A percentile compares a stretch with the other conserved stretches of the same genome.
Conservation (phyloP, 2,329 filamentous ascomycete genomes). For the Clarireedia paspali region DNA sequence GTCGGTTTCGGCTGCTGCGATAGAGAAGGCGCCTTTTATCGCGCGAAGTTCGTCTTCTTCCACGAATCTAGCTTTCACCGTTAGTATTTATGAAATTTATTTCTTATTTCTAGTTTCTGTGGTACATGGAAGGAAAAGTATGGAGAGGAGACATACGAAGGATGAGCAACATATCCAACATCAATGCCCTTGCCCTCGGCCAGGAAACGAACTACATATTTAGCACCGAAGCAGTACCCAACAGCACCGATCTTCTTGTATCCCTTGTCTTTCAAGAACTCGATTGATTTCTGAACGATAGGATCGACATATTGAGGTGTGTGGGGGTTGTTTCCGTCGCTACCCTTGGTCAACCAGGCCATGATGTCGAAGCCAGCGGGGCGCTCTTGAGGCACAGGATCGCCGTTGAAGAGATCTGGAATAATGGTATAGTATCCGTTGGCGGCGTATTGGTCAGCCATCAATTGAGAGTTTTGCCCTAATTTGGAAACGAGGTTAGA, state of each 20-base stretch:
- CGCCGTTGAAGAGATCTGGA: conserved; percentile 64
- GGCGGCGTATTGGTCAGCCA: conserved; percentile 68
- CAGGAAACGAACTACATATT: conserved; percentile 66
- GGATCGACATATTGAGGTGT: conserved; percentile 24
- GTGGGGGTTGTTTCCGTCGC: conserved; percentile 28
- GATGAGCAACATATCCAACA: conserved; percentile 68
- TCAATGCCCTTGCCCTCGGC: conserved; percentile 49
- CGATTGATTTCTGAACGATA: conserved; percentile 43
- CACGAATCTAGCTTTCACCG: conserved; percentile 44
- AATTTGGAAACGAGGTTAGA: background rate
- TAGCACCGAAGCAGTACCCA: conserved; percentile 69
- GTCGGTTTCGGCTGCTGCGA: conserved; percentile 50
- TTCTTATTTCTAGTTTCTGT: background rate
- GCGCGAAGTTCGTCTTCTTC: conserved; percentile 55
- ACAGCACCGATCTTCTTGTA: conserved; percentile 54
- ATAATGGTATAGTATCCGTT: conserved; percentile 50
- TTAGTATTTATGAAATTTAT: background rate
- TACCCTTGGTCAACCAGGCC: conserved; percentile 38
- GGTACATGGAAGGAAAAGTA: background rate
- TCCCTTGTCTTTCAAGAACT: conserved; percentile 49
- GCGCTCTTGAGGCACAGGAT: conserved; percentile 46
- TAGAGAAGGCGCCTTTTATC: conserved; percentile 61
- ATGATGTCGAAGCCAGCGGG: conserved; percentile 38
- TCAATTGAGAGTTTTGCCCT: conserved; percentile 51
- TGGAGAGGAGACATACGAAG: conserved; percentile 36